Conservation (phyloP, 2,329 filamentous ascomycete genomes). For the Nemania sp. region DNA sequence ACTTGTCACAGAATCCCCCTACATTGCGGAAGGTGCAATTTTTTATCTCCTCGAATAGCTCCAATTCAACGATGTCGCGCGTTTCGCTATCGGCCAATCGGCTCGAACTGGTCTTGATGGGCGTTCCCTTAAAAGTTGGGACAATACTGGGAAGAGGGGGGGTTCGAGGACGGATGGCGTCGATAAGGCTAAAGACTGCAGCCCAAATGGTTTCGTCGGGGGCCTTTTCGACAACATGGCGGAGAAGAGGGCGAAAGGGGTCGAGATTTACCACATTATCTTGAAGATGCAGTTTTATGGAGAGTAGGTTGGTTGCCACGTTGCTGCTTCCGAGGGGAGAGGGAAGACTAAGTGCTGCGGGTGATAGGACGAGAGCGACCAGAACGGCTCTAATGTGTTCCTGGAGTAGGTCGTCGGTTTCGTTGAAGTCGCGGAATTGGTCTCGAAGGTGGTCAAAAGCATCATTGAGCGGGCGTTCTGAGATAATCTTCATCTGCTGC, state of each 20-base stretch:
- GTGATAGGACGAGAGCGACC: neutral
- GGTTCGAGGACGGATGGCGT: conserved; percentile 6
- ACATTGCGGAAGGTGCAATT: conserved; percentile 21
- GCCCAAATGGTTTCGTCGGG: conserved; percentile 20
- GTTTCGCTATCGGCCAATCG: conserved; percentile 20
- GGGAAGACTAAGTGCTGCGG: conserved; percentile 11
- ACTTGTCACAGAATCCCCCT: conserved; percentile 28
- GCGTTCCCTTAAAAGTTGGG: conserved; percentile 16
- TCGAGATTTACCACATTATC: conserved; percentile 13
- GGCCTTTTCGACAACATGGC: conserved; percentile 16
- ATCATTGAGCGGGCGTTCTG: conserved; percentile 22
- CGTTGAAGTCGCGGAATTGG: conserved; percentile 19
- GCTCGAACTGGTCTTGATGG: conserved; percentile 14
- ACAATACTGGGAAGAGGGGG: conserved; percentile 5
- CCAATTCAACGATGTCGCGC: conserved; percentile 14
- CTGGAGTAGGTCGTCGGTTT: conserved; percentile 6
- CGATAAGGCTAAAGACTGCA: conserved; percentile 19
- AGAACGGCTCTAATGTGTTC: conserved; percentile 24
- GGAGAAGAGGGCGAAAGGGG: conserved; percentile 24
- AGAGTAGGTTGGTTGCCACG: conserved; percentile 26
- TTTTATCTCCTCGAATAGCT: conserved; percentile 20
- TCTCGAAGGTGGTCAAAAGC: conserved; percentile 18
- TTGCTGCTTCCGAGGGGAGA: conserved; percentile 20
- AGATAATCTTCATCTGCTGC: conserved; percentile 23
- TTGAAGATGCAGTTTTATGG: conserved; percentile 20